These are phyloP conservation scores for Lasiosphaeris hirsuta DNA, from an alignment of 495 filamentous ascomycete genomes.

Conservation along the genomic window DNA sequence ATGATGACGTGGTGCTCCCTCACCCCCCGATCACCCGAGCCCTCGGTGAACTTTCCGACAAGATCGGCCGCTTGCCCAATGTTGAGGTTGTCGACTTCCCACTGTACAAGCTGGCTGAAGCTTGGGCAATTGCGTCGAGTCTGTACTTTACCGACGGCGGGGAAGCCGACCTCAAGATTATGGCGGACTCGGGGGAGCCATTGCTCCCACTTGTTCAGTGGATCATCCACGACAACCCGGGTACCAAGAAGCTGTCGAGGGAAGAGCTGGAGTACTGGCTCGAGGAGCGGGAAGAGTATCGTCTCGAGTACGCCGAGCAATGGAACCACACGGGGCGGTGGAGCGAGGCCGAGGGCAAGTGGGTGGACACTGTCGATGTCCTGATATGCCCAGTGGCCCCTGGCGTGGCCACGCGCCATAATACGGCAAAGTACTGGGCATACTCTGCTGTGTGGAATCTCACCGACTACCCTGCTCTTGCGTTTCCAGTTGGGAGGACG, in stretches of 20 bases:
- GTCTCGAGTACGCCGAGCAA: conserved; percentile 53
- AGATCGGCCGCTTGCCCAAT: conserved; percentile 40
- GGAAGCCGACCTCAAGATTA: conserved; percentile 44
- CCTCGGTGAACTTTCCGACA: conserved; percentile 49
- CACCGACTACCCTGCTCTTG: conserved; percentile 49
- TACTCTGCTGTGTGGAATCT: conserved; percentile 75
- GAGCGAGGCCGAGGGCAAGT: conserved; percentile 18
- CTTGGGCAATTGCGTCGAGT: conserved; percentile 56
- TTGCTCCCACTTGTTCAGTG: conserved; percentile 46
- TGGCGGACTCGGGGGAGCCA: conserved; percentile 56
- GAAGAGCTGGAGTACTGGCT: conserved; percentile 16
- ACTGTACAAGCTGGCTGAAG: conserved; percentile 58
- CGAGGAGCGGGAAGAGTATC: conserved; percentile 53
- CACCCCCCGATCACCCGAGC: conserved; percentile 66
- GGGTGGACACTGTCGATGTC: conserved; percentile 53
- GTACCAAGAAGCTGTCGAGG: conserved; percentile 32
- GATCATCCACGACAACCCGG: conserved; percentile 47
- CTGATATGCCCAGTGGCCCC: conserved; percentile 64
- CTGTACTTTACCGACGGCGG: conserved; percentile 58
- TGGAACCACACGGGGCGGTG: conserved; percentile 50
- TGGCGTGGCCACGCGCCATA: conserved; percentile 57
- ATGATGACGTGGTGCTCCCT: conserved; percentile 66
- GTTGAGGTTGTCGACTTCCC: conserved; percentile 63
- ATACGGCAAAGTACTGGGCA: conserved; percentile 62
- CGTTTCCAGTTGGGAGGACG: conserved; percentile 9